These are phyloP conservation scores for Acephala macrosclerotiorum DNA, from an alignment of 2,329 filamentous ascomycete genomes.

Conservation along the genomic window DNA sequence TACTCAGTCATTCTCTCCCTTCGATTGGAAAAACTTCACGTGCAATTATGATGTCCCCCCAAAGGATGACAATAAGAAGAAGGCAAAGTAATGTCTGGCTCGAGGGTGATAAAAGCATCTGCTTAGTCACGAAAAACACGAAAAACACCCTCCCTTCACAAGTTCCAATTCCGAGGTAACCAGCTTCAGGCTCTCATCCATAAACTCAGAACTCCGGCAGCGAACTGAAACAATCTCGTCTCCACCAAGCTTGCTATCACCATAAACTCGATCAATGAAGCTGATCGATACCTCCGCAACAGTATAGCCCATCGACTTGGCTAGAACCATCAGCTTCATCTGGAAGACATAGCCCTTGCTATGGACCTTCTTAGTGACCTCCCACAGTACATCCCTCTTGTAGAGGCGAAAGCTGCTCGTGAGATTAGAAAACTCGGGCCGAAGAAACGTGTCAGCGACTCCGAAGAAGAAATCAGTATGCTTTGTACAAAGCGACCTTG, in stretches of 20 bases:
- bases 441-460: conserved; percentile 88
- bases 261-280: conserved; percentile 94
- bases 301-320: conserved; percentile 92
- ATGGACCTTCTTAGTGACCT: conserved; percentile 87
- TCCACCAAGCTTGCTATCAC: conserved; percentile 92
- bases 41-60: too few species aligned
- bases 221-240: conserved; percentile 97
- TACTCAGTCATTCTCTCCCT: too few species aligned
- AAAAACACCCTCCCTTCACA: too few species aligned
- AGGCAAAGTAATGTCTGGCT: too few species aligned
- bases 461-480: too few species aligned
- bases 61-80: too few species aligned
- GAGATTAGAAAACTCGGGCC: conserved; percentile 92
- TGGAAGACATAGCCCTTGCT: conserved; percentile 99
- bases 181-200: conserved; percentile 74
- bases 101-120: too few species aligned
- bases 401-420: conserved; percentile 95
- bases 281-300: conserved; percentile 96
- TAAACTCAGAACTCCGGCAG: conserved; percentile 80
- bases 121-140: too few species aligned
- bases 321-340: conserved; percentile 99
- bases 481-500: too few species aligned
- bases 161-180: too few species aligned
- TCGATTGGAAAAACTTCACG: too few species aligned
- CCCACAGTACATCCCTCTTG: conserved; percentile 80